These are phyloP conservation scores for Hypocreales sp. DNA, from an alignment of 2,329 filamentous ascomycete genomes.

Conservation along the genomic window DNA sequence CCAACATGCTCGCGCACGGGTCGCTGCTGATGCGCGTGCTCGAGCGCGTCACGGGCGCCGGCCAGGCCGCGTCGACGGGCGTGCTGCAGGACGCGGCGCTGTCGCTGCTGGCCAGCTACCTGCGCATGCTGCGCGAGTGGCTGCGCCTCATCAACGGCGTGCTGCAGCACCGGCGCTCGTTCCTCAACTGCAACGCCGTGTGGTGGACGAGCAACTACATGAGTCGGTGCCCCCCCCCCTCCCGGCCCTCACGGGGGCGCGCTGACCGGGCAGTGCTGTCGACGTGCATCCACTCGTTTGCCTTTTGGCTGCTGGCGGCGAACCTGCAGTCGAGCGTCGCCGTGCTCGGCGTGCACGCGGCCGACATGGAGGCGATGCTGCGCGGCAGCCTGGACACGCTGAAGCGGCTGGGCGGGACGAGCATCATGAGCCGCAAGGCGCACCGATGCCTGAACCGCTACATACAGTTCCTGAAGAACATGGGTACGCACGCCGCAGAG, in stretches of 20 bases:
- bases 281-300: conserved; percentile 12
- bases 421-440: conserved; percentile 9
- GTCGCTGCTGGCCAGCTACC: conserved; percentile 9
- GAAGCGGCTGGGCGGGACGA: conserved; percentile 6
- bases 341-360: conserved; percentile 2
- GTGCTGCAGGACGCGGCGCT: conserved; percentile 6
- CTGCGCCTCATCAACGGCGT: conserved; percentile 7
- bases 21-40: conserved; percentile 7
- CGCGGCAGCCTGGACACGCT: conserved; percentile 5
- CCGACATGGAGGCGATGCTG: conserved; percentile 5
- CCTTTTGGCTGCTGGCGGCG: conserved; percentile 9
- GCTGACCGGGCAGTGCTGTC: conserved; percentile 8
- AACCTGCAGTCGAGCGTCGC: conserved; percentile 3
- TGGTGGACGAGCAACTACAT: conserved; percentile 18
- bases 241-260: not conserved
- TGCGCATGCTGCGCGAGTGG: conserved; percentile 7
- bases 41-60: conserved; percentile 4
- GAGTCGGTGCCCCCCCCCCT: conserved; percentile 7
- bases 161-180: conserved; percentile 6
- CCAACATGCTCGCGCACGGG: conserved; percentile 3
- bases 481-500: conserved; percentile 2
- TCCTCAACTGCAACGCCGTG: conserved; percentile 10
- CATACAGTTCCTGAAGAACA: conserved; percentile 5
- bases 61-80: conserved; percentile 1
- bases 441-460: conserved; percentile 9